Base-by-base conservation (phyloP, 2,329 filamentous ascomycete species). In the Tolypocladium inflatum region DNA sequence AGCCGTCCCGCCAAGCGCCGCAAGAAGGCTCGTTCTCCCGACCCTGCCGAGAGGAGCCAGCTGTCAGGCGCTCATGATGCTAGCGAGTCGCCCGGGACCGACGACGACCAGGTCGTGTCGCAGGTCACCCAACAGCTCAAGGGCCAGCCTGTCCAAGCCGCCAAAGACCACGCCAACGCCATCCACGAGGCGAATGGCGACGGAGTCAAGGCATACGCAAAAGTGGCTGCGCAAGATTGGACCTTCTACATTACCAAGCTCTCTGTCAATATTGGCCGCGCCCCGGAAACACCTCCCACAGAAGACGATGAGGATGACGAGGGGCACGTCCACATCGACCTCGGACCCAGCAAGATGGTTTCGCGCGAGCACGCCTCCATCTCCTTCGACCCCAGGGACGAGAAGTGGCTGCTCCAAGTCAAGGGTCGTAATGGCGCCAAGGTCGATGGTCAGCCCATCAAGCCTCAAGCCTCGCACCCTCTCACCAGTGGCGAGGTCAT, bases 351-450 rank as follows among this genome's bases (percentile, higher is more conserved):
- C 73, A 93, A 93, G 75, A 85, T 89, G 68, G 86, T 93, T 41
- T 93, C 90, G 37, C 83, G 90, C 61, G 80, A 87, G 61, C 89
- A 92, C 68, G 89, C 89, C 13, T 79, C 85, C 66, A 89, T 94
- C 55, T 84, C 81, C 63, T 94, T 89, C 67, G 84, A 90, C 66
- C 75, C 79, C 21, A 84, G 86, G 48, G 74, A 80, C 42, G 86
- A 85, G 64, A 84, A 82, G 60, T 99, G 94, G 94, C 87, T 88
- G 66, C 83, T 99, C 55, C 78, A 85, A 50, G 90, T 96, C 62
- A 92, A 93, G 69, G 94, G 94, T 23, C 88, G 94, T 64, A 99
- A 99, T 70, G 91, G 92, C 35, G 82, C 96, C 53, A 90, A 90
- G 67, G 79, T 97, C 26, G 90, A 99, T 70, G 90, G 90, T 60